Base-by-base conservation (phyloP, 768 basidiomycete species). In the Cantharellus cinnabarinus region DNA sequence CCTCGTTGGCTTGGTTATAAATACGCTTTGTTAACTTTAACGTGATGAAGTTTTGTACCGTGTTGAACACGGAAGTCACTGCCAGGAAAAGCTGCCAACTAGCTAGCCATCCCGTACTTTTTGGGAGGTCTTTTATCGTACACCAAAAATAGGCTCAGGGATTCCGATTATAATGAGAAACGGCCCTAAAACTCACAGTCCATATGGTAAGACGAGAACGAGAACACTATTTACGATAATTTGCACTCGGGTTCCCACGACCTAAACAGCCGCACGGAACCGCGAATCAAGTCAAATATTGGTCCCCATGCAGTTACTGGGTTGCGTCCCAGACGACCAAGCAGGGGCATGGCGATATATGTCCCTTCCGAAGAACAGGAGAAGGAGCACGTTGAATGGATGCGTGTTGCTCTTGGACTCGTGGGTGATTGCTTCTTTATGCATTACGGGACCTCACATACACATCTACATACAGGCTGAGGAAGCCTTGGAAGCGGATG, bases 71-170 rank as follows among this genome's bases (percentile, higher is more conserved):
- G 14, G 89, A 87, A 56, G 82, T 76, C 29, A 75, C 72, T 42
- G 89, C 79, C 42, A 91, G 79, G 61, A 93, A 65, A 57, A 95
- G 77, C 70, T 90, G 85, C 90, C 91, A 97, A 68, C 80, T 77
- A 1, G 89, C 89, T 4, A 99, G 77, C 67, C 77, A 75, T 38
- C 91, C 93, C 4, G 72, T 71, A 10, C 74, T 71, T 54, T 79
- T 71, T 0, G 87, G 88, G 5, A 89, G 73, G 65, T 74, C 83
- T 85, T n/a, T 14, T 48, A 10, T 48, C 44, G 10, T 48, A 48
- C 10, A 48, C 20, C 20, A 29, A 29, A 29, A 29, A 29, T 29
- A 29, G 20, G 20, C 20, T 29, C 20, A 29, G 20, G 20, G 20
- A 29, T 29, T 29, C 20, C 20, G 20, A 29, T 29, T 29, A 29